Conservation (phyloP, 2,329 filamentous ascomycete genomes). For the Phialemoniopsis sp. region DNA sequence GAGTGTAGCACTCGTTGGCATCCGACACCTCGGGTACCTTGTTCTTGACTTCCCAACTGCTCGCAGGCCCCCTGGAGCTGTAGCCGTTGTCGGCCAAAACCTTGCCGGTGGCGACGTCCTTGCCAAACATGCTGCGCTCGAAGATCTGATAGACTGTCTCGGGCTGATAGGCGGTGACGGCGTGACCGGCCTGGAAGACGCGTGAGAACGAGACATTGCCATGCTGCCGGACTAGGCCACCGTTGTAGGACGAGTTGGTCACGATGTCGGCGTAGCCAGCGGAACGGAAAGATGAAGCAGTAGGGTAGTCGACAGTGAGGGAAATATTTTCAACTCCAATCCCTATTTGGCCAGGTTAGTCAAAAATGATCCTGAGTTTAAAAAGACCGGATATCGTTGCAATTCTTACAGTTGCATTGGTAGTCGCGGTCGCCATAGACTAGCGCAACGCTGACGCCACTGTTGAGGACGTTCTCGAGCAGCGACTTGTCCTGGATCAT, state of each 20-base stretch:
- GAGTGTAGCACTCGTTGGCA: conserved; percentile 49
- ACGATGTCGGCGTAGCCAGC: conserved; percentile 43
- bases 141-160: conserved; percentile 44
- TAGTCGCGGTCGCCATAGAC: conserved; percentile 54
- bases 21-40: conserved; percentile 35
- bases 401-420: conserved; percentile 26
- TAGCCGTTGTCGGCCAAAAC: conserved; percentile 40
- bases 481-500: conserved; percentile 13
- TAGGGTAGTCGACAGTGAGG: conserved; percentile 35
- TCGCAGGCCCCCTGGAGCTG: conserved; percentile 17
- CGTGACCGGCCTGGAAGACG: conserved; percentile 54
- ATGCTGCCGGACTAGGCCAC: conserved; percentile 49
- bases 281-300: conserved; percentile 33
- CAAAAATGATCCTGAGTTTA: not conserved
- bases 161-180: conserved; percentile 49
- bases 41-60: conserved; percentile 43
- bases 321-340: conserved; percentile 44
- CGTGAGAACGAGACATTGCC: conserved; percentile 62
- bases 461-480: conserved; percentile 45
- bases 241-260: conserved; percentile 34
- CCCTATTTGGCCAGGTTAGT: conserved; percentile 27
- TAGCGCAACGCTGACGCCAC: conserved; percentile 46
- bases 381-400: not conserved
- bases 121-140: conserved; percentile 44
- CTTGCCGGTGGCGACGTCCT: conserved; percentile 44